phyloP scores from a whole-genome alignment of 441 rosid genomes.

The Geranium incanum region DNA sequence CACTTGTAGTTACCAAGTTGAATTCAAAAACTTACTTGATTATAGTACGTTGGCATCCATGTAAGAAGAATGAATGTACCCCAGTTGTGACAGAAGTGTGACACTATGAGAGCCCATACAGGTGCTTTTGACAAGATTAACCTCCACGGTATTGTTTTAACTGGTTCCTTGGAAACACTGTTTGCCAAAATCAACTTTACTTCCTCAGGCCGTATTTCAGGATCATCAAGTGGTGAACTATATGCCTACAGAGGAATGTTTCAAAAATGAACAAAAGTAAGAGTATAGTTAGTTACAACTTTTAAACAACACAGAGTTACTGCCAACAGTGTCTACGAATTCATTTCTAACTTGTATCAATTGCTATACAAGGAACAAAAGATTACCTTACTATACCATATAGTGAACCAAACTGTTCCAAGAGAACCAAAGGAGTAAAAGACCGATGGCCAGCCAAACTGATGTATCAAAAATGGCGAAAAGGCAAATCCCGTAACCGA shows the following conservation, averaged over 20 bases:
- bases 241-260: slow-evolving; percentile 47
- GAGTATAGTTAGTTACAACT: too few species aligned
- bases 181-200: slow-evolving; percentile 51
- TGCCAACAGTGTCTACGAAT: not conserved
- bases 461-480: slow-evolving; percentile 82
- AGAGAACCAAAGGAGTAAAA: slow-evolving; percentile 88
- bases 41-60: slow-evolving; percentile 94
- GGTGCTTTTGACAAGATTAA: slow-evolving; percentile 74
- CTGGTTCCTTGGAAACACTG: slow-evolving; percentile 55
- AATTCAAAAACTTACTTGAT: slow-evolving; percentile 47
- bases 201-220: slow-evolving; percentile 58
- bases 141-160: slow-evolving; percentile 74
- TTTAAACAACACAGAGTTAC: too few species aligned
- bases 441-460: slow-evolving; percentile 90
- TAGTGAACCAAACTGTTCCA: slow-evolving; percentile 71
- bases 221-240: slow-evolving; percentile 80
- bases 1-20: too few species aligned
- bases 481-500: slow-evolving; percentile 85
- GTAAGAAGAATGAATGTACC: slow-evolving; percentile 91
- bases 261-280: slow-evolving; percentile 4
- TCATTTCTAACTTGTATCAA: not conserved
- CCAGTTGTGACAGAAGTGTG: slow-evolving; percentile 90
- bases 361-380: not conserved
- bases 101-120: slow-evolving; percentile 75
- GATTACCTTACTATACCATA: slow-evolving; percentile 72